Evolutionary conservation across 306 rosid genomes (phyloP), one percentile per base, ranked within the genome.

Genomic region (Comarum palustre): DNA sequence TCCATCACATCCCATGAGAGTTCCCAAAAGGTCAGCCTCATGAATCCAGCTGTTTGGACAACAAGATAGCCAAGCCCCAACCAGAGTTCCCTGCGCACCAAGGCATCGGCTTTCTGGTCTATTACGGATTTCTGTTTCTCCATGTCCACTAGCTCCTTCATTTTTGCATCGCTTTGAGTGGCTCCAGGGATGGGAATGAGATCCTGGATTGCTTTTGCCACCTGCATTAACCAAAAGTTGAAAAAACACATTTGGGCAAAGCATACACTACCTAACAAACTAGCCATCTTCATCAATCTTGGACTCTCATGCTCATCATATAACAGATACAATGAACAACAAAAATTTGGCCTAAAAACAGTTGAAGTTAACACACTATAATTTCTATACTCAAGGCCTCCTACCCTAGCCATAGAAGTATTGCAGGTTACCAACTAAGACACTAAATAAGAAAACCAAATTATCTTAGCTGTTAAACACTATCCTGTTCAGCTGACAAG

Each of bases 1-100:
- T 92, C 97, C 96, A 92, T 92, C 59, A 92, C 93, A 79, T 92
- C 97, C 97, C 97, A 92, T 0, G 88, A 81, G 1, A 92, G 97
- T 76, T 92, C 97, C 97, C 97, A 92, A 77, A 92, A 92, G 0
- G 97, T 92, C 39, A 92, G 86, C 87, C 97, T 87, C 89, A 92
- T 80, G 87, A 83, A 87, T 22, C 74, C 89, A 0, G 81, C 73
- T 36, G 96, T 91, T 69, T 87, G 91, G 73, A 79, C 47, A 32
- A 80, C 77, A 13, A 91, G 70, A 81, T 81, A 86, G 8, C 83
- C 84, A 36, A 88, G 80, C 25, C 97, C 97, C 0, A 83, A 68
- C 90, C 86, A 82, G 0, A 91, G 90, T 79, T 91, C 97, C 6
- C 81, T 88, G 24, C 92, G 83, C 45, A 89, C 95, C 59, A 85